Evolutionary conservation across 1,139 yeast genomes (phyloP).

Genomic region (Hyphopichia fennica): DNA sequence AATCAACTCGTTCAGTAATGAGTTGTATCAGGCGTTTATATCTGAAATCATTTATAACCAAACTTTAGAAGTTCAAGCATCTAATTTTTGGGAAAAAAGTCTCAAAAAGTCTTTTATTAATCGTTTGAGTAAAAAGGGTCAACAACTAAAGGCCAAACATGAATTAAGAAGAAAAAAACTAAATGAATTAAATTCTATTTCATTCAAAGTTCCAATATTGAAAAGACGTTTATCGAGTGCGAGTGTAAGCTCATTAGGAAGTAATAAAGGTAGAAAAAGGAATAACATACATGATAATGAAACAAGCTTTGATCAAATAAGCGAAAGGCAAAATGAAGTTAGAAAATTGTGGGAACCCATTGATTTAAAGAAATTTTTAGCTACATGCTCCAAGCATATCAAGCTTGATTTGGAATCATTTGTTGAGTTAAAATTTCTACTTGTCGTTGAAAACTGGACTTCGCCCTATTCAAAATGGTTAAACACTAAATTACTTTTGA

Average conservation of each 20-base stretch:
- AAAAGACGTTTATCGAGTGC: constrained; percentile 23
- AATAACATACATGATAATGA: constrained; percentile 10
- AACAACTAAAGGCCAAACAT: constrained; percentile 18
- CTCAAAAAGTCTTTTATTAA: constrained; percentile 25
- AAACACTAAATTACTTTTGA: constrained; percentile 36
- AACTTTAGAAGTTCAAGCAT: constrained; percentile 45
- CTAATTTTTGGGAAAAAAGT: constrained; percentile 19
- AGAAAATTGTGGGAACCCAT: constrained; percentile 44
- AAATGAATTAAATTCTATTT: constrained; percentile 43
- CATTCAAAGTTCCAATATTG: constrained; percentile 22
- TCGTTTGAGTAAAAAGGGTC: constrained; percentile 25
- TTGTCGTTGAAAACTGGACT: constrained; percentile 48
- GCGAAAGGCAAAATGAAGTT: constrained; percentile 31
- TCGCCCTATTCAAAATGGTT: constrained; percentile 48
- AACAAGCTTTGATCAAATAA: constrained; percentile 13
- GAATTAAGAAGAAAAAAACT: constrained; percentile 30
- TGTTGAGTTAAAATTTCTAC: constrained; percentile 29
- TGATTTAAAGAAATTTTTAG: constrained; percentile 25
- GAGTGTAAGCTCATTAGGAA: constrained; percentile 12
- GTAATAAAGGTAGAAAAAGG: constrained; percentile 13
- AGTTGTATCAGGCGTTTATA: constrained; percentile 59
- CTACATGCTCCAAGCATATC: constrained; percentile 21
- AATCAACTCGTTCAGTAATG: constrained; percentile 42
- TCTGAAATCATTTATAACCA: constrained; percentile 51
- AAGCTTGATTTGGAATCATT: constrained; percentile 20